A percentile compares a stretch with the other conserved stretches of the same genome.
Evolutionary conservation across 208 protist species (phyloP).

Genomic region (Leishmania mexicana): DNA sequence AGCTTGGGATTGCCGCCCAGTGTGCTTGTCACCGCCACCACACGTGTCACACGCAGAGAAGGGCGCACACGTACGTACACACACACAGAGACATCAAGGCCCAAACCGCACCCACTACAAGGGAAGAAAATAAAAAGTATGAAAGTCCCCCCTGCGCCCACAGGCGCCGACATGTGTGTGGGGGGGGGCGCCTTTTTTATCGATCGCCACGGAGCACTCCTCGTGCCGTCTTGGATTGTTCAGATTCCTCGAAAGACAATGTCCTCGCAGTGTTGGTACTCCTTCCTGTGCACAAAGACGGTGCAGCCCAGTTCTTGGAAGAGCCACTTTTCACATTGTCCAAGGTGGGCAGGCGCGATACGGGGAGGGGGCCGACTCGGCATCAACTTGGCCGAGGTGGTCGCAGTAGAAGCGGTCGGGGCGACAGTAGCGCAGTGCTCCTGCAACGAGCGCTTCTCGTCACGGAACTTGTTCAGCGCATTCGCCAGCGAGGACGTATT

Average conservation of each 20-base stretch:
- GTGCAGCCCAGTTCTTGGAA: conserved; percentile 37
- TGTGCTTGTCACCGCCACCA: not conserved
- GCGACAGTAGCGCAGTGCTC: not conserved
- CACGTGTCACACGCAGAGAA: not conserved
- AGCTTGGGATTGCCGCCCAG: not conserved
- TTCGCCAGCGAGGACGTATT: conserved; percentile 37
- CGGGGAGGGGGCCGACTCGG: conserved; percentile 6
- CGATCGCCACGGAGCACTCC: not conserved
- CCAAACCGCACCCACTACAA: no score
- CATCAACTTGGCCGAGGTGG: not conserved
- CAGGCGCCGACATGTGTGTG: not conserved
- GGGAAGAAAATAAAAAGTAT: no score
- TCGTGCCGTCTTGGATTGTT: not conserved
- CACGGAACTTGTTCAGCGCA: conserved; percentile 28
- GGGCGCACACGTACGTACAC: not conserved
- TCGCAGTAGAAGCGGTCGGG: not conserved
- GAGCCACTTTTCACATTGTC: conserved; percentile 44
- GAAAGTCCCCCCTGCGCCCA: not conserved
- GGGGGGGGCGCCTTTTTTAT: not conserved
- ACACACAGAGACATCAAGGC: not conserved
- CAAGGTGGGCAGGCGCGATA: conserved; percentile 27
- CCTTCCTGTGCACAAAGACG: conserved; percentile 30
- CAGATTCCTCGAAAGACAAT: conserved; percentile 15
- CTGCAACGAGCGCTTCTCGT: conserved; percentile 11
- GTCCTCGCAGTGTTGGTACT: conserved; percentile 36